phyloP scores from a whole-genome alignment of 768 basidiomycete species.

The Collybia sp. region DNA sequence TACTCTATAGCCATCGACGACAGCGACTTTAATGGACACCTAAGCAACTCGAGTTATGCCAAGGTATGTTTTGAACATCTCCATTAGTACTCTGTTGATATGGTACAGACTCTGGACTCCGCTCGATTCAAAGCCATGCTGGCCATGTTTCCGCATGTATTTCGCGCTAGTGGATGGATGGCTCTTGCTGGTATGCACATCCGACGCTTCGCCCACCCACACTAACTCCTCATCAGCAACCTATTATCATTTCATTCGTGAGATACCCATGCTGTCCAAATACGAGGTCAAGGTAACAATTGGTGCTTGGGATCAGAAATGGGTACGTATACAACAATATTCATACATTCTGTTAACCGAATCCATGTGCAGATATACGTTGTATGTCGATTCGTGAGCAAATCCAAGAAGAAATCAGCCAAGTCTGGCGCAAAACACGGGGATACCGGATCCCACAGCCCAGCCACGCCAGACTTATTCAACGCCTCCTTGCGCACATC shows the following conservation, averaged over 20 bases:
- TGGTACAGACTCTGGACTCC: conserved; percentile 34
- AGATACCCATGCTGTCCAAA: conserved; percentile 57
- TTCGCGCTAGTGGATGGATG: conserved; percentile 56
- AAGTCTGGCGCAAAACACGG: conserved; percentile 6
- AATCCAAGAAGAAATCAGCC: conserved; percentile 30
- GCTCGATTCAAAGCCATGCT: conserved; percentile 46
- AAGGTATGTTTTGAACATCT: conserved; percentile 41
- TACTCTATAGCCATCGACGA: conserved; percentile 54
- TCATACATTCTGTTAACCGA: not conserved
- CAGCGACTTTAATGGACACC: conserved; percentile 66
- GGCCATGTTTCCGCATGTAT: conserved; percentile 50
- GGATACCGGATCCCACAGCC: conserved; percentile 3
- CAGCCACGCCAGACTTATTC: conserved; percentile 11
- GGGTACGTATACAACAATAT: conserved; percentile 40
- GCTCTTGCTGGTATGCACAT: conserved; percentile 47
- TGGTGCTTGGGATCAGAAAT: conserved; percentile 73
- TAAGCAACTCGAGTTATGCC: conserved; percentile 80
- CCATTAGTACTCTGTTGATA: not conserved
- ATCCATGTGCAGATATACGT: conserved; percentile 46
- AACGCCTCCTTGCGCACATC: conserved; percentile 29
- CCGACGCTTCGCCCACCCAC: conserved; percentile 13
- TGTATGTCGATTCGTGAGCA: conserved; percentile 60
- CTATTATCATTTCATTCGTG: conserved; percentile 63
- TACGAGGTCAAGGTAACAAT: conserved; percentile 60
- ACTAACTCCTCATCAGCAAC: conserved; percentile 36